phyloP scores from a whole-genome alignment of 148 eudicot genomes.

The Salicornia ramosissima region DNA sequence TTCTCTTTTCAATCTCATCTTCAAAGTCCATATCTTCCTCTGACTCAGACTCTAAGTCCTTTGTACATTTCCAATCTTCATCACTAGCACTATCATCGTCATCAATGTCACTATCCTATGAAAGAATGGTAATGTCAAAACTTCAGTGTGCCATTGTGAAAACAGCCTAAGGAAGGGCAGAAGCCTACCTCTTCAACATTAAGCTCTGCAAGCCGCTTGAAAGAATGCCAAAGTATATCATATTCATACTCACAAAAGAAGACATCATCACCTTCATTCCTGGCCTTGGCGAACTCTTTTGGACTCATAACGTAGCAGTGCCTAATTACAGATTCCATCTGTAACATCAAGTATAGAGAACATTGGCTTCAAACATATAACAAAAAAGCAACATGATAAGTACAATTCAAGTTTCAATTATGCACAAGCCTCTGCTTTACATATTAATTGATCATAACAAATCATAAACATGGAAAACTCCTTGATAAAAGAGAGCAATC shows the following conservation, averaged over 20 bases:
- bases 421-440: background rate
- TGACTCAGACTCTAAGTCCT: conserved; percentile 46
- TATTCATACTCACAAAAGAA: conserved; percentile 94
- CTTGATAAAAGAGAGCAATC: background rate
- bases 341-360: conserved; percentile 20
- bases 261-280: conserved; percentile 88
- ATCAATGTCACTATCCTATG: conserved; percentile 58
- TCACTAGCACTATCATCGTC: conserved; percentile 62
- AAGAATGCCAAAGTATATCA: conserved; percentile 80
- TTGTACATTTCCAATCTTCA: conserved; percentile 58
- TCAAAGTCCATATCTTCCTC: conserved; percentile 77
- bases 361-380: background rate
- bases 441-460: background rate
- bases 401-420: background rate
- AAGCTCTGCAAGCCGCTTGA: conserved; percentile 85
- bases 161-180: conserved; percentile 3
- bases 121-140: conserved; percentile 21
- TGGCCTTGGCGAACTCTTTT: conserved; percentile 62
- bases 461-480: background rate
- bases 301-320: conserved; percentile 87
- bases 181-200: conserved; percentile 54
- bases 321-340: conserved; percentile 93
- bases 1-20: conserved; percentile 46
- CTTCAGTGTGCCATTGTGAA: background rate
- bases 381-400: background rate